Evolutionary conservation across 495 filamentous ascomycete genomes (phyloP), one percentile per base, ranked within the genome.

Genomic region (Trichoderma reesei): DNA sequence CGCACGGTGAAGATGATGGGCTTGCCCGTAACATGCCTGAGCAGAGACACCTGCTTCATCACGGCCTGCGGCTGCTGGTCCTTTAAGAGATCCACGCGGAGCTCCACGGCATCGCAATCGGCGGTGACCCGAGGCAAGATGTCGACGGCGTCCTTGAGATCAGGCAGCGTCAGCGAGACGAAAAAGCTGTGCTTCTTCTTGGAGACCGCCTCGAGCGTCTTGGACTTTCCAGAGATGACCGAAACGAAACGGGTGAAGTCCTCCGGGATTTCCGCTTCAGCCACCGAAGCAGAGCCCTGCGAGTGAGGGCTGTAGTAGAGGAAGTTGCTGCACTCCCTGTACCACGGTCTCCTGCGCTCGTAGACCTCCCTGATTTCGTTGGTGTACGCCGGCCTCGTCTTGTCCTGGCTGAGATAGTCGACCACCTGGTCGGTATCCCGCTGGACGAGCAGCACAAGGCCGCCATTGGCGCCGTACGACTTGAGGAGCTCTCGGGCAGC

Each of bases 321-420:
- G 72, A 89, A 88, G 73, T 97, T 98, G 78, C 93, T 97, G 80
- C 94, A 98, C 68, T 92, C 87, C 64, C 88, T 80, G 76, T 90
- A 98, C 86, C 90, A 95, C 3, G 91, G 90, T 75, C 92, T 94
- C 16, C 94, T 86, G 59, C 95, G 88, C 59, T 91, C 79, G 83
- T 93, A 98, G 37, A 99, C 94, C 1, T 85, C 88, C 78, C 90
- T 86, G 82, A 96, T 95, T 65, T 98, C 90, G 68, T 96, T 94
- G 14, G 91, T 85, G 72, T 96, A 98, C 37, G 94, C 95, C 9
- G 94, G 94, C 1, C 94, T 85, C 20, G 89, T 90, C 78, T 96
- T 90, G 76, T 99, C 94, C 41, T 88, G 82, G 67, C 90, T 87
- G 60, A 99, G 80, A 75, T 90, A 98, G 60, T 90, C 86, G 79